Evolutionary conservation across 352 stramenopile species (phyloP), one percentile per base, ranked within the genome.

Genomic region (Phytophthora pluvialis): DNA sequence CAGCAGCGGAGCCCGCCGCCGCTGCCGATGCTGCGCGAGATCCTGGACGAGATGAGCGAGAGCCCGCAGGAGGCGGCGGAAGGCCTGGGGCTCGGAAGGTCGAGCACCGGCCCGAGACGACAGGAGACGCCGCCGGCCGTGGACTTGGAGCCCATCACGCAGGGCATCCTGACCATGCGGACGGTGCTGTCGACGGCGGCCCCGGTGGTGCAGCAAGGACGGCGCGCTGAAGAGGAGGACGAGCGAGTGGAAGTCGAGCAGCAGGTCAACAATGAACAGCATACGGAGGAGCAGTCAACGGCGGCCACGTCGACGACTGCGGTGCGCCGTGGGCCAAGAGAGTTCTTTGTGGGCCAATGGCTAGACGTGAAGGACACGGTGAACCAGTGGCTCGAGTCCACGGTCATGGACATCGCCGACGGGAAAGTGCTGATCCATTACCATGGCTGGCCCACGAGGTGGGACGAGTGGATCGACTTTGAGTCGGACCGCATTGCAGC

Each of bases 341-440:
- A 71, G 15, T 93, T 94, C 59, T 92, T 90, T 62, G 77, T 96
- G 18, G 97, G 97, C 0, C 97, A 99, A 71, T 99, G 97, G 97
- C 75, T 99, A 4, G 97, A 99, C 75, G 94, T 97, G 26, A 91
- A 97, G 56, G 97, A 99, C 72, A 99, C 97, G 0, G 96, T 99
- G 26, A 97, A 98, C 73, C 96, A 99, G 60, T 99, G 97, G 97
- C 76, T 99, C 1, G 97, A 99, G 81, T 97, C 94, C 18, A 99
- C 97, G 0, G 78, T 99, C 9, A 90, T 99, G 60, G 88, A 97
- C 28, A 88, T 98, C 18, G 71, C 70, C 0, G 70, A 83, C 8
- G 82, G 90, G 26, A 89, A 98, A 56, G 67, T 99, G 29, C 68
- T 98, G 15, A 84, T 99, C 26, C 96, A 99, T 67, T 99, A 99